Base-by-base conservation (phyloP, 768 basidiomycete species). In the Leucocoprinus leucothites region DNA sequence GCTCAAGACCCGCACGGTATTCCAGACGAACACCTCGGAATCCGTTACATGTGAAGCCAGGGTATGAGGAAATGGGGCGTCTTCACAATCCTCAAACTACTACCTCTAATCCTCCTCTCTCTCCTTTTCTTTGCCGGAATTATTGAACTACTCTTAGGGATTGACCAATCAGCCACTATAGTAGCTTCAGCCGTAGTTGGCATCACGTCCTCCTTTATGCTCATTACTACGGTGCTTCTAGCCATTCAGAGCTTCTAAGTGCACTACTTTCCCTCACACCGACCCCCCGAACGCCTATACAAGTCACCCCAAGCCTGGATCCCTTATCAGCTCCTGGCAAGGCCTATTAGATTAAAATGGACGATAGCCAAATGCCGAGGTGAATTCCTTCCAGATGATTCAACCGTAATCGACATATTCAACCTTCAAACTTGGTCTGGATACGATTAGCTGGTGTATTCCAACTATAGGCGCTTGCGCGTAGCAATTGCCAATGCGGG, bases 51-150 rank as follows among this genome's bases (percentile, higher is more conserved):
- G 28, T 58, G 60, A 2, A 58, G 57, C 36, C 22, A 63, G 26
- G 58, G 60, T 8, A 53, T 59, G 41, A 53, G 42, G 35, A 48
- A 28, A 25, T 64, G 60, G 60, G 26, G 43, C 13, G 57, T 61
- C 16, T 59, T 60, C 14, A 42, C 36, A 9, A 59, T 64, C 44
- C 38, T 61, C n/a, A 26, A 43, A n/a, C 31, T 13, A 13, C 40
- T 54, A 1, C 60, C 60, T 0, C 5, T 63, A 5, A 46, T 64
- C 1, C 57, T 64, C 3, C 49, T 61, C 9, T 56, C 63, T 9
- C 26, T 61, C 16, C 43, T 63, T 1, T 64, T 64, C 53, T 63
- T 63, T 34, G 56, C 40, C 3, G 63, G 63, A 2, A 11, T 64
- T 4, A 28, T 63, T 24, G 58, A 58, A 36, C 44, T 59, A 3